Percentiles rank a stretch among this genome's conserved stretches.
Conservation (phyloP, 2,329 filamentous ascomycete genomes). For the Ophiostoma sp. region DNA sequence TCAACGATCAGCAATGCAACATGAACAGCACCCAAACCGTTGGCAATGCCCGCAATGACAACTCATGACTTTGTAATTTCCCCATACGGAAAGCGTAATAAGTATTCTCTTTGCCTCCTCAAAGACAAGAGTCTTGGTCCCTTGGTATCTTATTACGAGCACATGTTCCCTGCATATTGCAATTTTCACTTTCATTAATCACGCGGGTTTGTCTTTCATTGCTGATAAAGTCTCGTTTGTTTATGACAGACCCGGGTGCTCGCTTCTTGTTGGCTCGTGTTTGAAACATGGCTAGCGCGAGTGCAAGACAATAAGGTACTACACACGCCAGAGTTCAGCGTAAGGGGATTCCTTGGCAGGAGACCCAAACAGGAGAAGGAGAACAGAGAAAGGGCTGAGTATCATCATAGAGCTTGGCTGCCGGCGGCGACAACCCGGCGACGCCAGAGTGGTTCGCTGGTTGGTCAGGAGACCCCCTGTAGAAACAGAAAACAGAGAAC, state of each 20-base stretch:
- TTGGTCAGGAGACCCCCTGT: background rate
- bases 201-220: conserved; percentile 1
- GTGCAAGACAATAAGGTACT: background rate
- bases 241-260: background rate
- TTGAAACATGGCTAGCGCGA: background rate
- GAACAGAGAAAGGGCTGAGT: conserved; percentile 2
- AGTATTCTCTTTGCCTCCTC: background rate
- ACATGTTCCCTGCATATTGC: background rate
- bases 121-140: background rate
- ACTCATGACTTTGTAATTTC: background rate
- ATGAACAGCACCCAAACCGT: background rate
- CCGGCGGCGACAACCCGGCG: background rate
- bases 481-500: background rate
- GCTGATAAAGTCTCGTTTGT: background rate
- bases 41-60: background rate
- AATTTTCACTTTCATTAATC: background rate
- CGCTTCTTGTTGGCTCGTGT: conserved; percentile 1
- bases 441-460: background rate
- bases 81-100: background rate
- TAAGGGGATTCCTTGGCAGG: background rate
- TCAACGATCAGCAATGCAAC: background rate
- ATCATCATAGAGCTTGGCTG: background rate
- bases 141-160: conserved; percentile 2
- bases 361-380: conserved; percentile 9
- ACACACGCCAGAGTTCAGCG: background rate